Base-by-base conservation (phyloP, 176 grass and related monocot species). In the Avena sativa region DNA sequence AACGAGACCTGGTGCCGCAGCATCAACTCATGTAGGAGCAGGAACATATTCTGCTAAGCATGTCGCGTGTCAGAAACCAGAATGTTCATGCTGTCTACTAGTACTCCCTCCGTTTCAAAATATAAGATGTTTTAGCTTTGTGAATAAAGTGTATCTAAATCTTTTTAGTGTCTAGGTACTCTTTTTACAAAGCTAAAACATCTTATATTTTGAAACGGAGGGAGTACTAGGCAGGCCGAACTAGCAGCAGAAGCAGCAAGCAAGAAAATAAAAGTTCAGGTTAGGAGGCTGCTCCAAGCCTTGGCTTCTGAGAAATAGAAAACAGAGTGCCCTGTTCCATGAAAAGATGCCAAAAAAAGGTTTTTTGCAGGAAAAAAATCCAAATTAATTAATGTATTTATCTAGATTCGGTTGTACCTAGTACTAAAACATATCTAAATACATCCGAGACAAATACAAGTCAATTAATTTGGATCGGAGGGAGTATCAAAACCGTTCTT, bases 1-100 rank as follows among this genome's bases (percentile, higher is more conserved):
- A 98, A 80, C 3, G 86, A 88, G 12, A 98, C 84, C 1, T 89
- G 84, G 89, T 92, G 71, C 52, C 46, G 69, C 16, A 91, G 17
- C 92, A 98, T 88, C 53, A 89, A 12, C 38, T 65, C 56, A 3
- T 92, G 79, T 15, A 98, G 74, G 0, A 91, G 64, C 68, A 82
- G 13, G 12, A 94, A 82, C 56, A 52, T 50, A 76, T 81, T 91
- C 93, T 96, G 74, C 19, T 49, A 78, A 20, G 17, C 59, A 82
- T 62, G 62, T 9, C n/a, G 46, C 2, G 12, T 36, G 32, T 87
- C 12, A 86, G 74, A 28, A 55, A 77, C 17, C 26, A 71, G 50
- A 81, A 83, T 76, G 48, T 38, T 48, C 48, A 25, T 52, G 19
- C 14, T 23, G n/a, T n/a, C 14, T 68, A 69, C 0, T 2, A 28